phyloP scores from a whole-genome alignment of 2,329 filamentous ascomycete species.

The Aspergillus phoenicis region DNA sequence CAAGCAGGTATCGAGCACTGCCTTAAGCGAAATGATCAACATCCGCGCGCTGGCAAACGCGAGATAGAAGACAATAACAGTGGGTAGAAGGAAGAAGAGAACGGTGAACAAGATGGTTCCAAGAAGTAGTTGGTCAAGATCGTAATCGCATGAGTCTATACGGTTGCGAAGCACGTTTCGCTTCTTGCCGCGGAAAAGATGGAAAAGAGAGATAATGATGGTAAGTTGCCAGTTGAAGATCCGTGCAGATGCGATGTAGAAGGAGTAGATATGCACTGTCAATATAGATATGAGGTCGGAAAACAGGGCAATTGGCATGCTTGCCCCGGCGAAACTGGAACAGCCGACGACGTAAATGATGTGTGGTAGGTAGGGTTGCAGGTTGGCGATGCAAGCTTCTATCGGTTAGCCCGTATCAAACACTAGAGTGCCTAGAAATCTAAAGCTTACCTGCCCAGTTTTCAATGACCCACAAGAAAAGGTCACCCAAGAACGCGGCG shows the following conservation, averaged over 20 bases:
- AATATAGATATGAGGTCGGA: slow-evolving; percentile 89
- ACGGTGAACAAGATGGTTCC: slow-evolving; percentile 96
- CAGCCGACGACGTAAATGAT: slow-evolving; percentile 93
- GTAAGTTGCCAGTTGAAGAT: slow-evolving; percentile 99
- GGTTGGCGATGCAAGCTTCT: slow-evolving; percentile 70
- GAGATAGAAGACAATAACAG: slow-evolving; percentile 93
- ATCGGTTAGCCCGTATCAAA: slow-evolving; percentile 17
- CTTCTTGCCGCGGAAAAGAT: slow-evolving; percentile 97
- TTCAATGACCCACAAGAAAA: slow-evolving; percentile 98
- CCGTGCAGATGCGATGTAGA: slow-evolving; percentile 93
- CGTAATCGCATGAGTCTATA: slow-evolving; percentile 98
- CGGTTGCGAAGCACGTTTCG: slow-evolving; percentile 95
- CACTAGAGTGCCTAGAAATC: background rate
- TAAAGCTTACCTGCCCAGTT: slow-evolving; percentile 77
- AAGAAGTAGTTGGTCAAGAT: slow-evolving; percentile 91
- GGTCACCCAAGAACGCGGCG: slow-evolving; percentile 87
- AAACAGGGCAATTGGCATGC: slow-evolving; percentile 94
- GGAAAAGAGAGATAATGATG: slow-evolving; percentile 96
- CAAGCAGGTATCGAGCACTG: slow-evolving; percentile 83
- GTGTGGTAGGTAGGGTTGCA: slow-evolving; percentile 78
- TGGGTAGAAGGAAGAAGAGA: slow-evolving; percentile 91
- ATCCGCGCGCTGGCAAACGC: slow-evolving; percentile 94
- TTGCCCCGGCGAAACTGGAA: slow-evolving; percentile 92
- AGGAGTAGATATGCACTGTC: slow-evolving; percentile 95
- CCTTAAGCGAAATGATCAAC: slow-evolving; percentile 92